Conservation (phyloP, 306 rosid genomes). For the Fagus crenata region DNA sequence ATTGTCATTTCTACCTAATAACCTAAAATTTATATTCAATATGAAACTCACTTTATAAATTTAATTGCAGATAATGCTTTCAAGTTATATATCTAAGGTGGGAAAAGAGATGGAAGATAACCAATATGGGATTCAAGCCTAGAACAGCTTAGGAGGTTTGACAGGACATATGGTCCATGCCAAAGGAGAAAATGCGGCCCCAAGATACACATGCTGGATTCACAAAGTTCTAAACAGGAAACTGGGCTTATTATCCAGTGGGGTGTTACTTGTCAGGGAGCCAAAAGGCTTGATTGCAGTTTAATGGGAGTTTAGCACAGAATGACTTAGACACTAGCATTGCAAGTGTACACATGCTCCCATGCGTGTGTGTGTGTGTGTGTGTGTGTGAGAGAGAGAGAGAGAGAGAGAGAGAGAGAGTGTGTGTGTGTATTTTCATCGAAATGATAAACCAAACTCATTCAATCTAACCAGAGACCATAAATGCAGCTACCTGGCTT, state of each 20-base stretch:
- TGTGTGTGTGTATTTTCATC: not conserved
- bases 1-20: not conserved
- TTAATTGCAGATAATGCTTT: not conserved
- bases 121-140: not conserved
- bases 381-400: not conserved
- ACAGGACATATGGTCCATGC: not conserved
- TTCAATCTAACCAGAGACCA: conserved; percentile 3
- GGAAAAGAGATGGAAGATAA: not conserved
- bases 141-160: not conserved
- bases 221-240: not conserved
- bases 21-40: too few species aligned
- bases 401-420: not conserved
- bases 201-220: not conserved
- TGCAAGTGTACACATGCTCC: not conserved
- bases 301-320: not conserved
- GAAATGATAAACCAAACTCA: conserved; percentile 1
- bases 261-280: not conserved
- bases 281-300: not conserved
- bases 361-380: not conserved
- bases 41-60: not conserved
- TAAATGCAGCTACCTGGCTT: conserved; percentile 70
- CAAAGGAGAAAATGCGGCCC: not conserved
- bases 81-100: not conserved
- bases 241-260: not conserved
- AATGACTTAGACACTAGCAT: not conserved